Percentiles rank a stretch among this genome's conserved stretches.
phyloP scores from a whole-genome alignment of 129 eudicot genomes.

The Artemisia annua region DNA sequence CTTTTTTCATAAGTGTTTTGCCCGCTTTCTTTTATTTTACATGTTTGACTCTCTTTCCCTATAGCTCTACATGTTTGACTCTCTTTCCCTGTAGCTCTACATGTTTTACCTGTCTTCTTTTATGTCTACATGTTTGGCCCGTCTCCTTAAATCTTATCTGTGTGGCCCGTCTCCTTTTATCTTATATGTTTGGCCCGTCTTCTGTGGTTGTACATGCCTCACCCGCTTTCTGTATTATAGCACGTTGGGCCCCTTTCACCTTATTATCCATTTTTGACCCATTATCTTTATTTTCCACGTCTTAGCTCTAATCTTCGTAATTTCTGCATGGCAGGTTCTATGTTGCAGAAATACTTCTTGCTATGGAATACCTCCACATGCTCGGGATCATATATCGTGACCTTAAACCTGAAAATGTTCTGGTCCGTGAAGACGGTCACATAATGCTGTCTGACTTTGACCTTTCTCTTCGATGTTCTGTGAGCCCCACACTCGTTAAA shows the following conservation, averaged over 20 bases:
- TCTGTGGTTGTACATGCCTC: too few relatives aligned
- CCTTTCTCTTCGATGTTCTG: constrained; percentile 80
- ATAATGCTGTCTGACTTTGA: constrained; percentile 94
- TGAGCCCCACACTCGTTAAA: constrained; percentile 79
- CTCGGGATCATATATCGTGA: constrained; percentile 92
- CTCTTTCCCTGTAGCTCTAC: not conserved
- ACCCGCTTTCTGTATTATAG: too few relatives aligned
- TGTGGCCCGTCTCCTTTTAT: not conserved
- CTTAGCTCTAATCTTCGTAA: not conserved
- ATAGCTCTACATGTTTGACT: not conserved
- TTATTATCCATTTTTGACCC: not conserved
- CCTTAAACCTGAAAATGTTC: constrained; percentile 88
- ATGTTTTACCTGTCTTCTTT: too few relatives aligned
- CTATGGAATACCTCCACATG: constrained; percentile 96
- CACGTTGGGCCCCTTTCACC: too few relatives aligned
- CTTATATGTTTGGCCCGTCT: not conserved
- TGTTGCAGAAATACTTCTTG: constrained; percentile 86
- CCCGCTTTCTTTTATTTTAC: too few relatives aligned
- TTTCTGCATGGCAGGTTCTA: constrained; percentile 57
- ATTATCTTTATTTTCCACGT: not conserved
- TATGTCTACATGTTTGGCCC: not conserved
- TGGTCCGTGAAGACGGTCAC: constrained; percentile 94
- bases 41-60: too few relatives aligned
- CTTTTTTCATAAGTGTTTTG: too few relatives aligned
- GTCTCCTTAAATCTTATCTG: not conserved